Base-by-base conservation (phyloP, 495 filamentous ascomycete species). In the Trichodelitschia bisporula region DNA sequence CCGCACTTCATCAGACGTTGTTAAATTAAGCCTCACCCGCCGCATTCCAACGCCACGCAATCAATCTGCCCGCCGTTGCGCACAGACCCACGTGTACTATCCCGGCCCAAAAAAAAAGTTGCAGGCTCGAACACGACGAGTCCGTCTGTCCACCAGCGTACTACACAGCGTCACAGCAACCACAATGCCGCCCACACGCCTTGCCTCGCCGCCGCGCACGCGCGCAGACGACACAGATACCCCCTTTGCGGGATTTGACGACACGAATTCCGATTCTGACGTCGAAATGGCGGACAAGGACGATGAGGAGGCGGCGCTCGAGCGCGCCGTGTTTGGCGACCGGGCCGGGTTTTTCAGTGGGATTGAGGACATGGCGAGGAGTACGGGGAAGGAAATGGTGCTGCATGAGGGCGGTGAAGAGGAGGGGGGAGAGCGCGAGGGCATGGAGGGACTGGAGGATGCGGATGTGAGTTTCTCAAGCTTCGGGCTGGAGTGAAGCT, bases 321-420 rank as follows among this genome's bases (percentile, higher is more conserved):
- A 91, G 53, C 61, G 64, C 36, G 57, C 90, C 35, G 72, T 95
- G 2, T 75, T 95, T 29, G 84, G 84, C 18, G 75, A 86, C 43
- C 61, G 72, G 26, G 62, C 62, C n/a, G 77, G 70, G 17, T 92
- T 91, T 46, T 64, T 66, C 27, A 61, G 66, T 25, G 69, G 66
- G 14, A 27, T 21, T 34, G 49, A 52, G 37, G 42, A 49, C 30
- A 47, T 52, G 15, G 42, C 40, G 0, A 36, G 42, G 17, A 36
- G 20, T 2, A 37, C 37, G 3, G 39, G 40, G 21, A 40, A 40
- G n/a, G 11, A 29, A 17, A 17, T 5, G 6, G 11, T 9, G 15
- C 4, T 4, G 8, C 4, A 15, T 19, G 30, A 35, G 3, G 40
- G 41, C 4, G 49, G 49, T 6, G 49, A 52, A 3, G 45, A 38